Conservation (phyloP, 306 rosid species). For the Dalbergia cochinchinensis region DNA sequence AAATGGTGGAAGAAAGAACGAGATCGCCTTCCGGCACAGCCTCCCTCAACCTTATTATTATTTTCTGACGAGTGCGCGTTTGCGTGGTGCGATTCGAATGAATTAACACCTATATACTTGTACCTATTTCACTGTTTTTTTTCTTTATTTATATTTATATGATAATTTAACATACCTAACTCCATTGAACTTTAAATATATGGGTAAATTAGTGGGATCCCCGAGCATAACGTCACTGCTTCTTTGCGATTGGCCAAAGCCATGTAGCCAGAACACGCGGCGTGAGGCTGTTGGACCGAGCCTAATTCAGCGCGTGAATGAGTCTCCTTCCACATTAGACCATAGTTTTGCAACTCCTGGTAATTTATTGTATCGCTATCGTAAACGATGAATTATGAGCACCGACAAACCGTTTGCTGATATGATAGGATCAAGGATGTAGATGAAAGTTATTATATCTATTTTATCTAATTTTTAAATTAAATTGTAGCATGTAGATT, state of each 20-base stretch:
- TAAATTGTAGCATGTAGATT: too few species aligned
- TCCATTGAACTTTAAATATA: not conserved
- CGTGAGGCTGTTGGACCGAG: not conserved
- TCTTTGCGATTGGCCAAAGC: slow-evolving; percentile 44
- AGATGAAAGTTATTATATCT: too few species aligned
- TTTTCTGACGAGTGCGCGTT: not conserved
- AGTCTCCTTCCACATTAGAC: not conserved
- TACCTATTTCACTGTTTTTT: not conserved
- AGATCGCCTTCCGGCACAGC: slow-evolving; percentile 53
- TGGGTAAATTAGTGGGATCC: slow-evolving; percentile 1
- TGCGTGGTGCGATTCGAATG: not conserved
- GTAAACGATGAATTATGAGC: not conserved
- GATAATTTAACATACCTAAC: not conserved
- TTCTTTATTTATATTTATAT: slow-evolving; percentile 15
- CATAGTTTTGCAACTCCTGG: not conserved
- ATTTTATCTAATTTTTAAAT: too few species aligned
- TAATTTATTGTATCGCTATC: not conserved
- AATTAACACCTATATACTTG: slow-evolving; percentile 7
- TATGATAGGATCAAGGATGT: too few species aligned
- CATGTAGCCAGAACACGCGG: slow-evolving; percentile 34
- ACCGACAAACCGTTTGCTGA: not conserved
- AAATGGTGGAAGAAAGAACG: slow-evolving; percentile 37
- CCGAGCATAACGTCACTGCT: slow-evolving; percentile 54
- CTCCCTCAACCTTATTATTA: slow-evolving; percentile 43
- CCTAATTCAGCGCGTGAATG: not conserved